Evolutionary conservation across 2,329 filamentous ascomycete species (phyloP).

Genomic region (Fusarium burgessii): DNA sequence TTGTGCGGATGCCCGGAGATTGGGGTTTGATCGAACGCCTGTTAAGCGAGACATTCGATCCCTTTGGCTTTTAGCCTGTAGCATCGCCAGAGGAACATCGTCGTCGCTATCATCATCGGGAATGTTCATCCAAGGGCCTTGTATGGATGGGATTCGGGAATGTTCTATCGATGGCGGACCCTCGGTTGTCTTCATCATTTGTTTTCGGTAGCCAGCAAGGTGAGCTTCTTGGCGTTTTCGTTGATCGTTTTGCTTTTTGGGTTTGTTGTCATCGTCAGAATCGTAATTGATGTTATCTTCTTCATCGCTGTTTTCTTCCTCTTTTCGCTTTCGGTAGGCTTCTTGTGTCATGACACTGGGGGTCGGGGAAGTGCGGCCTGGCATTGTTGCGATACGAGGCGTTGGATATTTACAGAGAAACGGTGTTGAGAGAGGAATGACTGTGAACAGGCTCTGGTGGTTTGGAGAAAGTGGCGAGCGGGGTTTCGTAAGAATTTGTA

Average conservation of each 20-base stretch:
- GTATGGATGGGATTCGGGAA: constrained; percentile 2
- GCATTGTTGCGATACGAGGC: constrained; percentile 16
- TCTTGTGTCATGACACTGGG: constrained; percentile 37
- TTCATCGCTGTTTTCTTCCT: constrained; percentile 10
- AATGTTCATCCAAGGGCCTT: constrained; percentile 14
- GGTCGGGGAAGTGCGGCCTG: constrained; percentile 23
- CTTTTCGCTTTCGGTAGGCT: constrained; percentile 23
- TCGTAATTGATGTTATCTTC: constrained; percentile 34
- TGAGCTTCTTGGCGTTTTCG: constrained; percentile 32
- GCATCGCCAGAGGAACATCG: constrained; percentile 30
- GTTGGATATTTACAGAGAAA: not conserved
- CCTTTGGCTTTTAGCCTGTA: constrained; percentile 7
- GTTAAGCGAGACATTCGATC: constrained; percentile 10
- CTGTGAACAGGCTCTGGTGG: not conserved
- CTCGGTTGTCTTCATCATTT: constrained; percentile 38
- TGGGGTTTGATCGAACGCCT: constrained; percentile 30
- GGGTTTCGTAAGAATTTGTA: not conserved
- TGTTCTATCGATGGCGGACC: constrained; percentile 11
- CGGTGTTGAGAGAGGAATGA: not conserved
- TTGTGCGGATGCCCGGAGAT: constrained; percentile 25
- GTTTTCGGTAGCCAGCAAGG: constrained; percentile 30
- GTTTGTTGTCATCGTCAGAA: constrained; percentile 15
- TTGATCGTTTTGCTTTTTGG: constrained; percentile 15
- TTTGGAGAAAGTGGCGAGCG: not conserved
- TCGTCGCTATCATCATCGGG: constrained; percentile 20